phyloP scores from a whole-genome alignment of 345 rosid genomes.

The Brassica incana region DNA sequence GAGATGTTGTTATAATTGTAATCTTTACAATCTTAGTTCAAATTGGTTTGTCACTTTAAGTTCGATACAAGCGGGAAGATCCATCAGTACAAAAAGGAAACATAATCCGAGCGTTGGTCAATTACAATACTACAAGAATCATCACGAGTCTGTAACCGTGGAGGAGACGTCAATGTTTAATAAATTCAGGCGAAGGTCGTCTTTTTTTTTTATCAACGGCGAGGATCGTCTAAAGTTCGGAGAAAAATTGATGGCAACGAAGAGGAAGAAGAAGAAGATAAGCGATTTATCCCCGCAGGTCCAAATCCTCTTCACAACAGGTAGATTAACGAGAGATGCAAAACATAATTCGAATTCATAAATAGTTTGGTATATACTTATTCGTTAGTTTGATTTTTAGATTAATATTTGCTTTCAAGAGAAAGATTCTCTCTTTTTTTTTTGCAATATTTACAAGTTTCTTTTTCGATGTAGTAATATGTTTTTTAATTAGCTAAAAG shows the following conservation, averaged over 20 bases:
- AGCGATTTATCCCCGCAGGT: conserved; percentile 33
- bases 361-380: too few relatives aligned
- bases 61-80: conserved; percentile 21
- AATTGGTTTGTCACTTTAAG: conserved; percentile 7
- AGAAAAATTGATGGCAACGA: conserved; percentile 4
- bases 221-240: not conserved
- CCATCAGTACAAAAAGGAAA: not conserved
- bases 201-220: too few relatives aligned
- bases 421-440: too few relatives aligned
- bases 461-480: too few relatives aligned
- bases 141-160: conserved; percentile 10
- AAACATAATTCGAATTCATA: not conserved
- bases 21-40: conserved; percentile 17
- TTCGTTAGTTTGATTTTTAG: not conserved
- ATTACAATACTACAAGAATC: conserved; percentile 12
- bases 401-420: too few relatives aligned
- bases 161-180: conserved; percentile 20
- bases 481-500: too few relatives aligned
- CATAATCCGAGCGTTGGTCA: conserved; percentile 2
- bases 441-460: too few relatives aligned
- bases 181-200: not conserved
- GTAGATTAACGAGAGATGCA: conserved; percentile 14
- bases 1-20: conserved; percentile 18
- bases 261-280: conserved; percentile 4
- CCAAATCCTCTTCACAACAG: conserved; percentile 38